phyloP scores from a whole-genome alignment of 768 basidiomycete species.

The Symmetrospora coprosmae region DNA sequence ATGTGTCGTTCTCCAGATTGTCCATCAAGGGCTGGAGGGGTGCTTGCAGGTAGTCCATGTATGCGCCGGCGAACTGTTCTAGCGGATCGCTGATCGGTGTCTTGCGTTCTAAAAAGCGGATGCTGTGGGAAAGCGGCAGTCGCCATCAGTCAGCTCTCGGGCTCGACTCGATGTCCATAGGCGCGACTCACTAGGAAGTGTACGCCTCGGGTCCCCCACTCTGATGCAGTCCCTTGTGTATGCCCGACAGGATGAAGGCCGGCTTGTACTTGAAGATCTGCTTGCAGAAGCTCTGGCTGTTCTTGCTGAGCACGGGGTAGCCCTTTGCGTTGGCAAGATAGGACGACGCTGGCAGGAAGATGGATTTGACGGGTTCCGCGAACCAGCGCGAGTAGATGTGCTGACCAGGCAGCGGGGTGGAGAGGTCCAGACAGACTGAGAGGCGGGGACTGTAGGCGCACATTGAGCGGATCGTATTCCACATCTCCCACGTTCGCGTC shows the following conservation, averaged over 20 bases:
- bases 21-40: conserved; percentile 97
- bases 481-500: conserved; percentile 79
- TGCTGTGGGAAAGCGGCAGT: conserved; percentile 23
- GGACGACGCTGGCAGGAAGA: conserved; percentile 74
- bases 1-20: conserved; percentile 84
- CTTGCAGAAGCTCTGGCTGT: conserved; percentile 76
- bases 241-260: conserved; percentile 64
- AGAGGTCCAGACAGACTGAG: conserved; percentile 56
- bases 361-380: conserved; percentile 76
- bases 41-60: conserved; percentile 88
- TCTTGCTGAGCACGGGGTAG: conserved; percentile 89
- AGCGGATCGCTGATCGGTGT: conserved; percentile 56
- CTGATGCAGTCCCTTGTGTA: conserved; percentile 50
- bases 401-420: conserved; percentile 67
- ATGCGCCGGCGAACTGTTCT: conserved; percentile 78
- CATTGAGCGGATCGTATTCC: conserved; percentile 82
- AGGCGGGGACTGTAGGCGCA: conserved; percentile 55
- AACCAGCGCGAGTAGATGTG: conserved; percentile 74
- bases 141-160: conserved; percentile 17
- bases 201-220: conserved; percentile 77
- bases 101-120: conserved; percentile 64
- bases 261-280: conserved; percentile 86
- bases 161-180: conserved; percentile 33
- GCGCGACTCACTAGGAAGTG: conserved; percentile 55
- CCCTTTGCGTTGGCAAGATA: conserved; percentile 94